Conservation (phyloP, 106 monocot species). For the Agapanthus africanus region DNA sequence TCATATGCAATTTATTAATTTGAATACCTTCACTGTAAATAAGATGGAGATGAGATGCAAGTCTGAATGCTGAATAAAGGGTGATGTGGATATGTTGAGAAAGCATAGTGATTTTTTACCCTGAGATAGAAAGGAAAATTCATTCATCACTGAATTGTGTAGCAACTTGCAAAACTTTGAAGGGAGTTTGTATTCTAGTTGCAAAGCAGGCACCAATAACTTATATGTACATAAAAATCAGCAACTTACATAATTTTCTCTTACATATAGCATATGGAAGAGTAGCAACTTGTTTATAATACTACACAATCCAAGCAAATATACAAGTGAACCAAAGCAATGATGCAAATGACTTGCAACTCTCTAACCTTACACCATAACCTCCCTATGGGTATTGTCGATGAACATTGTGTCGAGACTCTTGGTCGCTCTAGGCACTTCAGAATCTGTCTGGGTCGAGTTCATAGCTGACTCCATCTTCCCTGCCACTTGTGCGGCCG, state of each 20-base stretch:
- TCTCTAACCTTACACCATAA: not conserved
- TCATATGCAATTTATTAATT: too few species aligned
- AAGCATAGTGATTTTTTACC: not conserved
- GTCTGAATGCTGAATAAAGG: too few species aligned
- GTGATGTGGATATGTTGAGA: too few species aligned
- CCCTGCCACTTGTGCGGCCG: not conserved
- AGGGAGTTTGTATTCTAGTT: too few species aligned
- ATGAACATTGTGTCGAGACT: not conserved
- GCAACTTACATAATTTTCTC: not conserved
- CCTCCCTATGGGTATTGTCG: not conserved
- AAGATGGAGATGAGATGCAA: too few species aligned
- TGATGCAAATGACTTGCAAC: not conserved
- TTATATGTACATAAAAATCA: not conserved
- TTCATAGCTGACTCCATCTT: not conserved
- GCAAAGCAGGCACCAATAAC: not conserved
- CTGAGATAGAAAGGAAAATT: too few species aligned
- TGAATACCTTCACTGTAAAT: too few species aligned
- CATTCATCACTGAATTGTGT: too few species aligned
- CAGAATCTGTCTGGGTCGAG: not conserved
- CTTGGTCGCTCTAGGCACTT: not conserved
- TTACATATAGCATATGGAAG: not conserved
- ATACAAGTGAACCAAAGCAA: not conserved
- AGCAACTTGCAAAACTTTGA: too few species aligned
- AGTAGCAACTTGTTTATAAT: not conserved
- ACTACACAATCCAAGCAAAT: not conserved